These are phyloP conservation scores for Dujonia santamariae DNA, from an alignment of 1,139 yeast species.

Conservation along the genomic window DNA sequence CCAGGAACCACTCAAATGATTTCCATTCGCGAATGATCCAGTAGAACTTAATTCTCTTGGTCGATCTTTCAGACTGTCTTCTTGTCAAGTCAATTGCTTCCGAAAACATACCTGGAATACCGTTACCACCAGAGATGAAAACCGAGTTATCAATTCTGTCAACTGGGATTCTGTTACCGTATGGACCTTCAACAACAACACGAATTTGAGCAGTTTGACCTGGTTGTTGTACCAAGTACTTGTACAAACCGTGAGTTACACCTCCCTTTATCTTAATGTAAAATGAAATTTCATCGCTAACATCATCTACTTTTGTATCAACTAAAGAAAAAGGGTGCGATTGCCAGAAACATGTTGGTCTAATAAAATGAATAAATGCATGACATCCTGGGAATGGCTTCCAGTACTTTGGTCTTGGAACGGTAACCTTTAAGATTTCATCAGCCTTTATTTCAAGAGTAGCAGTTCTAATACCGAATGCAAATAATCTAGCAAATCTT, in stretches of 20 bases:
- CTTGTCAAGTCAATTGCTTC: constrained; percentile 20
- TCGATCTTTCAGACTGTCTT: constrained; percentile 1
- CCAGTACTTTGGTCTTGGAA: constrained; percentile 16
- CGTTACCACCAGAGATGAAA: constrained; percentile 46
- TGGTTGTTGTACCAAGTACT: constrained; percentile 23
- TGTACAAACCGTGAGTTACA: constrained; percentile 29
- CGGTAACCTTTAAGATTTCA: constrained; percentile 30
- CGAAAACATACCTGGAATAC: constrained; percentile 46
- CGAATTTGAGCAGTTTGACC: constrained; percentile 23
- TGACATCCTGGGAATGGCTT: constrained; percentile 41
- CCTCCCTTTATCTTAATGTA: constrained; percentile 42
- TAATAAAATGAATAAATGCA: constrained; percentile 50
- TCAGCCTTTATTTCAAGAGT: constrained; percentile 44
- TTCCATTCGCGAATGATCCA: constrained; percentile 49
- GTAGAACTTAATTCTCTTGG: constrained; percentile 21
- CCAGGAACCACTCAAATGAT: constrained; percentile 43
- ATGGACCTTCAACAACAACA: constrained; percentile 47
- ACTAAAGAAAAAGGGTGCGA: constrained; percentile 53
- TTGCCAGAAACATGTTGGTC: constrained; percentile 56
- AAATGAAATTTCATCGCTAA: constrained; percentile 25
- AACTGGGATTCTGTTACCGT: constrained; percentile 38
- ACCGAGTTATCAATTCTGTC: constrained; percentile 32
- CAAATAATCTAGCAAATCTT: constrained; percentile 18
- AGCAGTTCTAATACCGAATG: constrained; percentile 45
- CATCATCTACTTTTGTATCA: constrained; percentile 14